phyloP scores from a whole-genome alignment of 1,284 basidiomycete genomes.

The Malassezia dermatis region DNA sequence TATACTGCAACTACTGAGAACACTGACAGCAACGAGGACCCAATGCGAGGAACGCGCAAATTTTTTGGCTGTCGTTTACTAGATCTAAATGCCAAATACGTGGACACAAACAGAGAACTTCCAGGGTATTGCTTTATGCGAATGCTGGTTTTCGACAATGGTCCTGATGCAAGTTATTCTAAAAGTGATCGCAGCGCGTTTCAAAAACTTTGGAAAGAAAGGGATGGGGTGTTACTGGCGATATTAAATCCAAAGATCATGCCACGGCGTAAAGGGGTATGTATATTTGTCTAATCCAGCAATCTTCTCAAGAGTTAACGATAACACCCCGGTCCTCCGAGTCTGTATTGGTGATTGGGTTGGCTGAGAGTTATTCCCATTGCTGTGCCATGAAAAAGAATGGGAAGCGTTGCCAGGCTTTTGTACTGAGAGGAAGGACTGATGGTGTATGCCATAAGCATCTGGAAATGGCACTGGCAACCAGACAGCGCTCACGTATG shows the following conservation, averaged over 20 bases:
- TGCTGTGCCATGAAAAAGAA: constrained; percentile 64
- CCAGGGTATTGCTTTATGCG: constrained; percentile 66
- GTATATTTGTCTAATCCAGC: not conserved
- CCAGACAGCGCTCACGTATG: constrained; percentile 9
- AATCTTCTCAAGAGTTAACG: constrained; percentile 62
- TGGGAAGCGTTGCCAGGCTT: constrained; percentile 67
- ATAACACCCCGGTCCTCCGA: constrained; percentile 71
- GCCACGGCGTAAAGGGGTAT: not conserved
- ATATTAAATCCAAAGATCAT: constrained; percentile 77
- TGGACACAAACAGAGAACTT: constrained; percentile 1
- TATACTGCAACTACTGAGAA: constrained; percentile 49
- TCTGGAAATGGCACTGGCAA: constrained; percentile 5
- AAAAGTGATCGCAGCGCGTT: constrained; percentile 57
- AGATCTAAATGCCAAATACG: constrained; percentile 53
- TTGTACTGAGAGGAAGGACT: constrained; percentile 16
- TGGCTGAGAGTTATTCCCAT: constrained; percentile 70
- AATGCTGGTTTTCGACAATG: constrained; percentile 67
- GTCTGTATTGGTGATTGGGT: constrained; percentile 72
- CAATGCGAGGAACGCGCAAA: constrained; percentile 56
- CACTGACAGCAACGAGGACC: not conserved
- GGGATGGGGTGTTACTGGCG: constrained; percentile 77
- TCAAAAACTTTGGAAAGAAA: constrained; percentile 70
- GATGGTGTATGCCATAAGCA: constrained; percentile 13
- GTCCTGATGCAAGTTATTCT: not conserved
- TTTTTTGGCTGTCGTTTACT: constrained; percentile 78